Evolutionary conservation across 306 rosid genomes (phyloP), one percentile per base, ranked within the genome.

Genomic region (Calophaca sinica): DNA sequence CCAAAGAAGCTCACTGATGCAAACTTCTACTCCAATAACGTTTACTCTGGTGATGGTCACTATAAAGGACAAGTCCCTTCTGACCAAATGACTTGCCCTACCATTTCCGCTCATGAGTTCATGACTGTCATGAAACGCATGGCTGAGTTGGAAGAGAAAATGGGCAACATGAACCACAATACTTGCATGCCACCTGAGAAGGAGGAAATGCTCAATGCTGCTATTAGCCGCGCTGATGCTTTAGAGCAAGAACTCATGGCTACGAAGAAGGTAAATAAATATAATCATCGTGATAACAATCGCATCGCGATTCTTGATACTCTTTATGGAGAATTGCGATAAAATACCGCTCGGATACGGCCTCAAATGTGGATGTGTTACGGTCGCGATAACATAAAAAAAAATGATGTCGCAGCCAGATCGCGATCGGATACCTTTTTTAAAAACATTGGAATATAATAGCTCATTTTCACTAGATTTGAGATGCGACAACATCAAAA

Each of bases 71-170:
- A 83, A 70, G 39, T 3, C 10, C 10, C 76, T 49, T 68, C 74
- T 29, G 78, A 83, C 11, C 70, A 80, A 42, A 72, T 84, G 74
- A 80, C 88, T 12, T 53, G 26, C 7, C 77, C 86, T 45, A 49
- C 80, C 77, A 81, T 90, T 70, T 73, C 89, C 11, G 63, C 76
- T 15, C 67, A 77, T 32, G 93, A 88, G 54, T 84, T 82, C 83
- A 85, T 86, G 93, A 71, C 89, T 29, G 90, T 87, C 52, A 77
- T 89, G 84, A 91, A 91, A 72, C 96, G 97, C 75, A 91, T 94
- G 91, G 92, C 94, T 42, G 97, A 89, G 55, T 72, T 94, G 84
- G 98, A 94, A 85, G 96, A 89, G 79, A 88, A 84, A 67, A 80
- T 86, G 81, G 49, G 48, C n/a, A 74, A 61, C 77, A 49, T 93